Base-by-base conservation (phyloP, 441 rosid genomes). In the Eugenia klotzschiana region DNA sequence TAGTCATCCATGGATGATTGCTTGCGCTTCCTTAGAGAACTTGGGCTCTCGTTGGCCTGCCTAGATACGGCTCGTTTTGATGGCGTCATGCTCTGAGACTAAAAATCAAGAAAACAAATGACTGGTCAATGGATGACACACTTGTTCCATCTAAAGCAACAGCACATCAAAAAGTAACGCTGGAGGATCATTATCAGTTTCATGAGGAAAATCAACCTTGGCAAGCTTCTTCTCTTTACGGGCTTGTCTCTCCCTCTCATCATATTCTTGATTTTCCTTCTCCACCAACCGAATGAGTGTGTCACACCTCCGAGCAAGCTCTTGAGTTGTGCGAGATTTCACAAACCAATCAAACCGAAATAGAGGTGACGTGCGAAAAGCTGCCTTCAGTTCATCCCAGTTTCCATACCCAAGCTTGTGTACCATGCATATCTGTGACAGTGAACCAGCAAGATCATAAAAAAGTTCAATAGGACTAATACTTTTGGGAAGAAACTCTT, bases 341-440 rank as follows among this genome's bases (percentile, higher is more conserved):
- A 94, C 98, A 89, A 92, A 97, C 99, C 99, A 96, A 87, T 96
- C 99, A 91, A 97, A 96, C 40, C 94, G 94, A 86, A 97, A 97
- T 87, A 91, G 84, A 27, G 97, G 88, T 9, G 98, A 96, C 23
- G 96, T 94, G 49, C 95, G 94, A 86, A 97, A 96, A 60, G 93
- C 98, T 1, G 95, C 91, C 91, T 97, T 97, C 81, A 97, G 93
- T 88, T 97, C 99, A 83, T 97, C 99, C 98, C 99, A 97, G 83
- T 97, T 96, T 84, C 99, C 99, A 88, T 97, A 96, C 16, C 99
- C 99, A 88, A 97, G 96, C 88, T 94, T 93, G 93, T 96, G 99
- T 85, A 97, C 94, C 99, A 93, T 97, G 94, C 99, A 96, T 87
- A 95, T 92, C 99, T 95, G 93, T 79, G 26, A 12, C 51, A 83